Base-by-base conservation (phyloP, 2,329 filamentous ascomycete species). In the Aspergillus japonicus region DNA sequence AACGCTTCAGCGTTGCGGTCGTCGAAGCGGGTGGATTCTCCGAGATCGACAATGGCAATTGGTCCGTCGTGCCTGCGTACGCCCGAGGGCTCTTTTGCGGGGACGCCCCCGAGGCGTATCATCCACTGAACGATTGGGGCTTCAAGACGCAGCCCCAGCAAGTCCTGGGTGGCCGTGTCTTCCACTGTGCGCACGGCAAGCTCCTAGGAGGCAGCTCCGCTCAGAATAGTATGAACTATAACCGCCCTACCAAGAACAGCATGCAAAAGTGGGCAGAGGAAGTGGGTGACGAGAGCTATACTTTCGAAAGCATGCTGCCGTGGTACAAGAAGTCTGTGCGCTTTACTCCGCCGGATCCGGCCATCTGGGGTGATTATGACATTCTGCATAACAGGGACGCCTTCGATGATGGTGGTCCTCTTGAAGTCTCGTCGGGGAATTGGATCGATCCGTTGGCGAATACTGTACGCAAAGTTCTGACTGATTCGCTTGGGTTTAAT, bases 211-310 rank as follows among this genome's bases (percentile, higher is more conserved):
- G 70, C 14, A 65, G 51, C 14, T 68, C 69, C 0, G 66, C 65
- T 4, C 55, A 66, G 8, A 71, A 71, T 35, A 68, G 63, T 42
- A 68, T 72, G 69, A 14, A 57, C 29, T 68, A 72, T 50, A 68
- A 70, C 5, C 61, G 72, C 29, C 67, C 69, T 3, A 76, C 73
- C 2, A 62, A 60, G 14, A 71, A 65, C 6, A 67, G 68, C 16
- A 67, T 74, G 57, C 65, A 73, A 53, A 57, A 57, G 50, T 78
- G 76, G 76, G 75, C 74, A 0, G 68, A 77, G 48, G 62, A 68
- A 33, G 73, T 77, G 6, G 71, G 64, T 3, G 75, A 78, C 50
- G 51, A 67, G n/a, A 70, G 64, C 56, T 75, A 71, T 51, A 63
- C 61, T 7, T 73, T 66, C 24, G 64, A 68, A n/a, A 64, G 65